phyloP scores from a whole-genome alignment of 202 grass and related monocot genomes.

The Brachypodium distachyon region DNA sequence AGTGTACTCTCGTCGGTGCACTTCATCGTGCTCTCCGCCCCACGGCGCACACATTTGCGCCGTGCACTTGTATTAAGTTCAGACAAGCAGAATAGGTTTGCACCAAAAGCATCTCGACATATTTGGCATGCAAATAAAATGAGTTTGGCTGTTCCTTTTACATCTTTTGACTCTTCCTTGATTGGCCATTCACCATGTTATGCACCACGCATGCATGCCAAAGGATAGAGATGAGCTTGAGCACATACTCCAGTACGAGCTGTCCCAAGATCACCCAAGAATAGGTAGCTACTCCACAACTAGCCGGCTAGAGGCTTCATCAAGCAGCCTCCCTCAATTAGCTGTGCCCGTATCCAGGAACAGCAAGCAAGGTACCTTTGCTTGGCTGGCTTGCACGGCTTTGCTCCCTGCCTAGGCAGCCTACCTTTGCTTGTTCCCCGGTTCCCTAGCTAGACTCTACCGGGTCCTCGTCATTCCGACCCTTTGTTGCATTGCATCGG shows the following conservation, averaged over 20 bases:
- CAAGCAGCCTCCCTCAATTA: neutral
- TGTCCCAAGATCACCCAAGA: neutral
- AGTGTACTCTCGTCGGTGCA: neutral
- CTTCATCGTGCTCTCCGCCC: neutral
- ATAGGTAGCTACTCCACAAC: too few species aligned
- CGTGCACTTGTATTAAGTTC: neutral
- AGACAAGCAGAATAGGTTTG: neutral
- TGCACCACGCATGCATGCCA: neutral
- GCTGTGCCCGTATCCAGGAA: neutral
- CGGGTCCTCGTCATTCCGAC: neutral
- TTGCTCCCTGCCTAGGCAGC: conserved; percentile 17
- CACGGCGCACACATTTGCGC: neutral
- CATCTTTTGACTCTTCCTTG: too few species aligned
- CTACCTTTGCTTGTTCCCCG: conserved; percentile 35
- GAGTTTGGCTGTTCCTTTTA: too few species aligned
- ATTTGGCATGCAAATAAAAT: too few species aligned
- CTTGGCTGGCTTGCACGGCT: neutral
- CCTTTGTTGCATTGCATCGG: neutral
- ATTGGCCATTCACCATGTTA: neutral
- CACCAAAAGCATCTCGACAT: neutral
- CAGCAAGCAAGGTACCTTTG: conserved; percentile 20
- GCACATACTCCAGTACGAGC: neutral
- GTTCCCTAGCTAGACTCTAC: neutral
- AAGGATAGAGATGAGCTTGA: neutral
- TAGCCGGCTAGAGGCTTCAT: neutral